Percentiles rank a stretch among this genome's conserved stretches.
These are phyloP conservation scores for Aspergillus taichungensis DNA, from an alignment of 495 filamentous ascomycete species.

Conservation along the genomic window DNA sequence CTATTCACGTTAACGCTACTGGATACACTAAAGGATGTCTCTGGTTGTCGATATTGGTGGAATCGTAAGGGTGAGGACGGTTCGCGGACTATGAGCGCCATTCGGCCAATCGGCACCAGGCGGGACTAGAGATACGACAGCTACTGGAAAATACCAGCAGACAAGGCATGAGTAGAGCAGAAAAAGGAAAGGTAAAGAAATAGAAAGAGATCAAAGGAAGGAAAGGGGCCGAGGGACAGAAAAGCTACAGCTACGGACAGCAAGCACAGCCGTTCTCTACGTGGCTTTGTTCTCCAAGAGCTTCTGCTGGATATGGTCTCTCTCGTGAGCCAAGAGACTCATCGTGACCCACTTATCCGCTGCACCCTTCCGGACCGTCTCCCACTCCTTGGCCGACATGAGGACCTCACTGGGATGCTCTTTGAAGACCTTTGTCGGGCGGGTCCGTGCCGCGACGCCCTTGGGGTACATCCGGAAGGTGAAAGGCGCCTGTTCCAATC, in stretches of 20 bases:
- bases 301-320: neutral
- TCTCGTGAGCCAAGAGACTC: conserved; percentile 1
- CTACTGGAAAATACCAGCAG: neutral
- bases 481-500: neutral
- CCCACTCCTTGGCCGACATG: neutral
- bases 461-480: conserved; percentile 3
- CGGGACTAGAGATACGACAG: neutral
- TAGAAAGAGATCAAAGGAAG: neutral
- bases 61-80: too few relatives aligned
- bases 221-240: neutral
- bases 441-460: conserved; percentile 4
- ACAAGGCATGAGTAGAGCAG: neutral
- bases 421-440: neutral
- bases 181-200: neutral
- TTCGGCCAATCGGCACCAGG: neutral
- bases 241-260: neutral
- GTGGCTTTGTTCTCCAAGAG: neutral
- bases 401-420: conserved; percentile 4
- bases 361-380: neutral
- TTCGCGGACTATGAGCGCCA: too few relatives aligned
- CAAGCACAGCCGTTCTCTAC: neutral
- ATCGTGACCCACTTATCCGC: conserved; percentile 1
- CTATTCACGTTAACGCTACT: too few relatives aligned
- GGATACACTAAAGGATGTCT: too few relatives aligned
- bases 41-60: too few relatives aligned